Base-by-base conservation (phyloP, 331 rosid genomes). In the Erythrophleum ivorense region DNA sequence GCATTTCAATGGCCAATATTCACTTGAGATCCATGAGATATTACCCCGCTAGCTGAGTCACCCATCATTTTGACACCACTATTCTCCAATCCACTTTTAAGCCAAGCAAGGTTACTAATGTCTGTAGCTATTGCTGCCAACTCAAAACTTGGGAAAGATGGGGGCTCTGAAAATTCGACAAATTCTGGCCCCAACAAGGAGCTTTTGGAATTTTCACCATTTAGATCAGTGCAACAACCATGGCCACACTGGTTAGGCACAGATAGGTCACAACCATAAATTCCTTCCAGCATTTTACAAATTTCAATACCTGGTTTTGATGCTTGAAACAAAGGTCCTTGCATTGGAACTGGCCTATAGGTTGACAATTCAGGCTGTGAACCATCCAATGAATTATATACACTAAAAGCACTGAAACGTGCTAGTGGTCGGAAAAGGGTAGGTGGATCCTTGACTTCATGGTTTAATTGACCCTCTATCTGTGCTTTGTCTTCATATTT, bases 111-210 rank as follows among this genome's bases (percentile, higher is more conserved):
- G 84, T 91, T 93, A 71, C 97, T 93, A 78, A 92, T 85, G 71
- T 95, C 99, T 4, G 98, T 86, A 77, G 98, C 98, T 71, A 95
- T 92, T 76, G 97, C 94, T 80, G 98, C 98, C 85, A 92, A 79
- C 88, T 93, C 99, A 73, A 89, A 92, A 86, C 90, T 95, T 13
- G 94, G 91, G 73, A 92, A 92, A 31, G 92, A 88, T 24, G 86
- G 88, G 38, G 97, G 91, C 68, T 95, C 99, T 4, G 93, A 81
- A 81, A 79, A 93, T 43, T 95, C 99, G 40, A 87, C 72, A 76
- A 95, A 93, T 71, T 95, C 99, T 24, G 99, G 97, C 45, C 99
- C 99, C 82, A 93, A 49, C 82, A 95, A 81, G 36, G 99, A 88
- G 85, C 78, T 86, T 41, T 15, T 73, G 31, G 85, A 52, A 55